Conservation (phyloP, 2,329 filamentous ascomycete species). For the Camillea tinctor region DNA sequence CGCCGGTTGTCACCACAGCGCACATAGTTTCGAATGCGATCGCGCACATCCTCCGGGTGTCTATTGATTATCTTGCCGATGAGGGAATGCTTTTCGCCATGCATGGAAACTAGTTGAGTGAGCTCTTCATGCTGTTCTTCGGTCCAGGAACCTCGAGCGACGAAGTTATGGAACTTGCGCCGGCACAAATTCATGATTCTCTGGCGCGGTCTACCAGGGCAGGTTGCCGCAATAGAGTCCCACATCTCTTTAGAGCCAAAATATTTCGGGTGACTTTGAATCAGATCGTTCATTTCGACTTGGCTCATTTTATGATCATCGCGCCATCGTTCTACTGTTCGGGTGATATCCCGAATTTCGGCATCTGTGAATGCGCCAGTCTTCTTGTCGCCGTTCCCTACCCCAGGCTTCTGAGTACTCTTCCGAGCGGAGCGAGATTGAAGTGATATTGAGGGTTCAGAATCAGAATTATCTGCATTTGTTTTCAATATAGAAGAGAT, state of each 20-base stretch:
- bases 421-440: not conserved
- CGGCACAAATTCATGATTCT: conserved; percentile 58
- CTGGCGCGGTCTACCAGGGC: conserved; percentile 50
- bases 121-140: conserved; percentile 57
- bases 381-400: conserved; percentile 7
- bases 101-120: conserved; percentile 41
- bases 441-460: not conserved
- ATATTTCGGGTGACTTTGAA: conserved; percentile 30
- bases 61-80: conserved; percentile 65
- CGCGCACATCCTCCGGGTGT: conserved; percentile 63
- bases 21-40: conserved; percentile 69
- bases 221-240: conserved; percentile 45
- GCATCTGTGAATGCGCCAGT: conserved; percentile 43
- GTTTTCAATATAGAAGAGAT: conserved; percentile 21
- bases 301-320: conserved; percentile 43
- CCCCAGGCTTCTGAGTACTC: conserved; percentile 3
- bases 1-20: conserved; percentile 54
- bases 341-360: conserved; percentile 42
- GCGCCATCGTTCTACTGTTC: conserved; percentile 45
- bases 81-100: conserved; percentile 58
- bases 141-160: conserved; percentile 59
- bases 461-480: conserved; percentile 6
- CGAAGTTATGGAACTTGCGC: conserved; percentile 65
- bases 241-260: conserved; percentile 45
- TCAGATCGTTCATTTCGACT: conserved; percentile 46